Percentiles rank a stretch among this genome's conserved stretches.
These are phyloP conservation scores for Fusarium newnesense DNA, from an alignment of 2,329 filamentous ascomycete genomes.

Conservation along the genomic window DNA sequence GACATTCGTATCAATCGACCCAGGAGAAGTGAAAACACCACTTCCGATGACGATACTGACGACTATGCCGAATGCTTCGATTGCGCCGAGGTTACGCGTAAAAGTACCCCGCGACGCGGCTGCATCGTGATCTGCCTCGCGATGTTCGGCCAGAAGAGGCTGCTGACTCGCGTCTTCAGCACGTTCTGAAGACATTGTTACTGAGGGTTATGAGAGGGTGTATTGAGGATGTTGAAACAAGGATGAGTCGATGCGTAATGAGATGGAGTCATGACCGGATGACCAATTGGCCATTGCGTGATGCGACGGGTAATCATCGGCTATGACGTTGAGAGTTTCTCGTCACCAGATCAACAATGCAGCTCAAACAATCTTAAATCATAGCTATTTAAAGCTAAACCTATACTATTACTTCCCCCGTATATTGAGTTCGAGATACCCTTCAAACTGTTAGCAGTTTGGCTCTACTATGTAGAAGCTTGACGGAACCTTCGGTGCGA, in stretches of 20 bases:
- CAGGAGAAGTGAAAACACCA: conserved; percentile 72
- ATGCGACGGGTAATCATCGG: conserved; percentile 39
- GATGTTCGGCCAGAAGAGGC: conserved; percentile 31
- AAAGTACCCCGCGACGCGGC: conserved; percentile 45
- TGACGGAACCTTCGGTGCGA: neutral
- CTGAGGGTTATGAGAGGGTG: neutral
- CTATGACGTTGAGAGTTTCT: neutral
- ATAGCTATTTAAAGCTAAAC: neutral
- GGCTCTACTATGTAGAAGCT: neutral
- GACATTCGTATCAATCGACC: conserved; percentile 71
- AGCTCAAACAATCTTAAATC: neutral
- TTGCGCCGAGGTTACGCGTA: conserved; percentile 56
- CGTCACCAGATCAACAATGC: neutral
- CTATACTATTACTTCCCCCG: fast-evolving
- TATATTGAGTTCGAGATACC: fast-evolving
- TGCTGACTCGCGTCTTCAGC: conserved; percentile 18
- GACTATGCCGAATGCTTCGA: conserved; percentile 67
- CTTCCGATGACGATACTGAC: conserved; percentile 73
- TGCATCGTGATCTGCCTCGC: conserved; percentile 2
- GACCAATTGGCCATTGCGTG: conserved; percentile 3
- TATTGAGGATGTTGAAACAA: neutral
- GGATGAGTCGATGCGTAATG: neutral
- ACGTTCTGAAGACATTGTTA: conserved; percentile 18
- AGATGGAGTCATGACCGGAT: conserved; percentile 8
- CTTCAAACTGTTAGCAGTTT: fast-evolving